Conservation (phyloP, 208 protist genomes). For the Novymonas esmeraldas region DNA sequence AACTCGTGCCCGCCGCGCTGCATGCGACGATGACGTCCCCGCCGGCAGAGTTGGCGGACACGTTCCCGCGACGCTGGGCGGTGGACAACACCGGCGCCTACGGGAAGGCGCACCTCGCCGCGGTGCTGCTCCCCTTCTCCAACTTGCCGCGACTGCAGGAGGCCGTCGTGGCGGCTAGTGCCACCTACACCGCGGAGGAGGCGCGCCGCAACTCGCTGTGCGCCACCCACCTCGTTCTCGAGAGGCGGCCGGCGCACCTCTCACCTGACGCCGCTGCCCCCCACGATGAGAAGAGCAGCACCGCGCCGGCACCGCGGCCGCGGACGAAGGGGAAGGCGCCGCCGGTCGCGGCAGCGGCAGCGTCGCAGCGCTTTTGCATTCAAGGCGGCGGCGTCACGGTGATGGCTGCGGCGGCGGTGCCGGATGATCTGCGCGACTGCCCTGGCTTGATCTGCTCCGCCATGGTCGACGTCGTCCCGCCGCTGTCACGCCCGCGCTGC, state of each 20-base stretch:
- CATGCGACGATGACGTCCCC: conserved; percentile 48
- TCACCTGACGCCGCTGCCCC: neutral
- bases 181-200: conserved; percentile 47
- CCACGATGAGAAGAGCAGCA: neutral
- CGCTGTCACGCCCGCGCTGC: conserved; percentile 50
- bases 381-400: conserved; percentile 43
- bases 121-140: conserved; percentile 76
- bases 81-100: conserved; percentile 72
- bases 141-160: conserved; percentile 44
- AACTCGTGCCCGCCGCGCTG: conserved; percentile 57
- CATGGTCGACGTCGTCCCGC: conserved; percentile 43
- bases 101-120: conserved; percentile 68
- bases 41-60: conserved; percentile 38
- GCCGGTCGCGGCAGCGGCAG: neutral
- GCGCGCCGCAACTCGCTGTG: conserved; percentile 21
- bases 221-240: conserved; percentile 40
- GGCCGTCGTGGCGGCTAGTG: conserved; percentile 25
- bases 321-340: neutral
- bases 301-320: neutral
- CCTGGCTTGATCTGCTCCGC: conserved; percentile 23
- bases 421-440: conserved; percentile 13
- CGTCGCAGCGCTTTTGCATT: conserved; percentile 24
- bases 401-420: conserved; percentile 21
- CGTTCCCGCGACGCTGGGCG: conserved; percentile 65
- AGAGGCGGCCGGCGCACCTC: neutral